Evolutionary conservation across 1,284 basidiomycete species (phyloP), one percentile per base, ranked within the genome.

Genomic region (Malassezia equina): DNA sequence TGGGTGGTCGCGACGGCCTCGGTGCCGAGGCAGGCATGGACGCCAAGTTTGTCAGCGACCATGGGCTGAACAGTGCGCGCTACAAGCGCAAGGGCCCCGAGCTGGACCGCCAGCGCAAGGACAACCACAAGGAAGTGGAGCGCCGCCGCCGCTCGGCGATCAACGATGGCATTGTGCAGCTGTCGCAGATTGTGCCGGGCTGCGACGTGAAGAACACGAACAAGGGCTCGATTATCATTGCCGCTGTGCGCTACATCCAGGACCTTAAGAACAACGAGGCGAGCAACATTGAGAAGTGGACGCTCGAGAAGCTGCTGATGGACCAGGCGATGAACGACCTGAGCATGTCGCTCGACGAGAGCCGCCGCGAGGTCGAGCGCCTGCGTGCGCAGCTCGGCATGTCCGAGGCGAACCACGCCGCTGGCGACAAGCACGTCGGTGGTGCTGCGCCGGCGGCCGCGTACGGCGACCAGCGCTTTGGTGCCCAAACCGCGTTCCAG

Each of bases 101-200:
- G 55, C 50, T 67, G 1, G 69, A 71, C 34, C 59, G 69, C 8
- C 60, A 63, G 24, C 56, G 67, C 40, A 71, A 71, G 51, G 69
- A 71, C 59, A 66, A 69, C 51, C 69, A 71, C 55, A 94, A 94
- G 86, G 91, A 95, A 77, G 91, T 95, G 11, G 91, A 96, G 76
- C 86, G 90, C 55, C 82, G 90, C 41, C 84, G 91, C 47, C 81
- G 91, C 52, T 87, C 89, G 17, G 90, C 90, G 67, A 95, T 96
- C 78, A 93, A 93, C 75, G 87, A 91, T 59, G 90, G 90, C 0
- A 94, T 96, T 78, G 89, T 86, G 72, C 86, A 90, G 71, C 83
- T 96, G 23, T 85, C 86, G 1, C 81, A 84, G 7, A 88, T 91
- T 65, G 85, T 94, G 2, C 90, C 90, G 7, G 64, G 63, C 21